Base-by-base conservation (phyloP, 176 grass and related monocot species). In the Phragmites australis region DNA sequence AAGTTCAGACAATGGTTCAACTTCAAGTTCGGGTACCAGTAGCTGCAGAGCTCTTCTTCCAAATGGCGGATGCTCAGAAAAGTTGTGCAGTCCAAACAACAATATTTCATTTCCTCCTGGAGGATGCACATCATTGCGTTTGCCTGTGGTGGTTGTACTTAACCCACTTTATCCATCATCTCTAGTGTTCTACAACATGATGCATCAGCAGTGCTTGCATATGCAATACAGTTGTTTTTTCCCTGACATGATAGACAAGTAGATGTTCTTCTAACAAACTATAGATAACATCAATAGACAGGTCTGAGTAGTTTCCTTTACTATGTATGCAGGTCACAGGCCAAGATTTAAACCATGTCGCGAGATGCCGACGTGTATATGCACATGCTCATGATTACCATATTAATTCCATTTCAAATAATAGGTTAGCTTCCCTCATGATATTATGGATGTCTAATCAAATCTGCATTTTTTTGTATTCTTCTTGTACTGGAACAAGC, bases 361-460 rank as follows among this genome's bases (percentile, higher is more conserved):
- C 92, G 42, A 89, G 89, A 89, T 94, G 92, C 74, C 86, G 89
- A 45, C 85, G 92, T 81, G 80, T 89, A 77, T 94, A 94, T 82
- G 71, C 80, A 48, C 86, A 94, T 53, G 92, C 92, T 68, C 92
- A 94, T 82, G 92, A 94, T 82, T 94, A 94, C 67, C 89, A 94
- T 82, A 89, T 94, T 60, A 91, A 94, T 74, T 94, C 92, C 68
- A 84, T 94, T 84, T 91, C 92, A 45, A 94, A 91, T 74, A 94
- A 94, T 86, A 94, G 92, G 92, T 94, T 58, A 75, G 77, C 58
- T 73, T 39, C 42, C 51, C 32, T 81, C 53, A 39, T 68, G 50
- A 81, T 50, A 67, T 29, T 68, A 55, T 72, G 8, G 55, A 77
- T 82, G 27, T 27, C 40, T 83, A 48, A 54, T 40, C 19, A 45